Base-by-base conservation (phyloP, 495 filamentous ascomycete genomes). In the Aspergillus cavernicola region DNA sequence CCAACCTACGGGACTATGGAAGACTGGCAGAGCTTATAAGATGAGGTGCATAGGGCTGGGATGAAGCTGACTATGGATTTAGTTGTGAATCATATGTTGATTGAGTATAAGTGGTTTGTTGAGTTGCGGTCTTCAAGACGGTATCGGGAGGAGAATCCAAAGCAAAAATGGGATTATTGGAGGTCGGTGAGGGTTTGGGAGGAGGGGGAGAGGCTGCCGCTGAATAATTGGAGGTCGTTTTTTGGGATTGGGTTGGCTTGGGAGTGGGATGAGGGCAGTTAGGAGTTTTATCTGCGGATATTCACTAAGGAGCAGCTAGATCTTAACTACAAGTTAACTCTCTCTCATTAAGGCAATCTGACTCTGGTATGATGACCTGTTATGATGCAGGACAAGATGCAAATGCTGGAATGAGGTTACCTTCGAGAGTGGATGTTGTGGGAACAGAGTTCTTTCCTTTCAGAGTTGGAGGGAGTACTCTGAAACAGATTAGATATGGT, bases 151-250 rank as follows among this genome's bases (percentile, higher is more conserved):
- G 50, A 49, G 10, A 71, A 62, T 48, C 57, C 79, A 7, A 82
- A 84, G 37, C 74, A 78, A 6, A 72, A 77, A 52, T 84, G 81
- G 81, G 83, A 84, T 43, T 79, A 82, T 56, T 84, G 81, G 81
- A 71, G 72, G 42, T 67, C 71, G 12, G 63, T 78, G 0, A 67
- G 65, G 26, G 71, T 74, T 46, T 73, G 78, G 46, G 56, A 59
- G 1, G 56, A 75, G 15, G 80, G 81, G 12, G 70, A 71, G 4
- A 71, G 75, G 7, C 63, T 61, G 11, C 81, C 80, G 0, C 81
- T 81, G 0, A 85, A 82, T 50, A 85, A 85, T 60, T 85, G 80
- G 80, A 67, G 70, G 19, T 66, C 67, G 53, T 71, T 76, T 18
- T 79, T 84, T 24, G 79, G 77, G 31, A 22, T 12, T 23, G 77